These are phyloP conservation scores for Phytophthora nicotianae DNA, from an alignment of 352 stramenopile species.

Conservation along the genomic window DNA sequence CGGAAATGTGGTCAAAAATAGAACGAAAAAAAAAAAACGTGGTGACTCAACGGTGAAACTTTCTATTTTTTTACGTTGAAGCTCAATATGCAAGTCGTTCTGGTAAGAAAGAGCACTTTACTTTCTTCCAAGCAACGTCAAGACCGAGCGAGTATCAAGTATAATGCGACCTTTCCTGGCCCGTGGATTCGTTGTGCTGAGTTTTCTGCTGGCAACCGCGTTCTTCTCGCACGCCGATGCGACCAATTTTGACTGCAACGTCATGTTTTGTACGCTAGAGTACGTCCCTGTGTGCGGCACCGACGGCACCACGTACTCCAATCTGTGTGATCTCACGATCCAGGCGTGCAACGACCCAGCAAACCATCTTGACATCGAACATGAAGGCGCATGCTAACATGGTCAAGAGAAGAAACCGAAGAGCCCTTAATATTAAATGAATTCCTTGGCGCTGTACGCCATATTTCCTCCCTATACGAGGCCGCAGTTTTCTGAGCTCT, in stretches of 20 bases:
- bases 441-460: constrained; percentile 2
- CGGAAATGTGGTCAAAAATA: background rate
- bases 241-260: constrained; percentile 12
- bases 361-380: constrained; percentile 1
- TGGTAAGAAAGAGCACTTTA: background rate
- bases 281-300: constrained; percentile 26
- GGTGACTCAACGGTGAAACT: too few relatives aligned
- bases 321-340: constrained; percentile 13
- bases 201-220: constrained; percentile 1
- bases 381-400: constrained; percentile 8
- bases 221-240: background rate
- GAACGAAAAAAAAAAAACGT: too few relatives aligned
- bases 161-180: background rate
- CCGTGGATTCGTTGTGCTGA: background rate
- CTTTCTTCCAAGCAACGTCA: background rate
- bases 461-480: background rate
- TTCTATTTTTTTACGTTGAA: too few relatives aligned
- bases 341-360: constrained; percentile 6
- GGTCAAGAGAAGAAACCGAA: background rate
- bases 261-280: constrained; percentile 12
- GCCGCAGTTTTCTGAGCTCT: background rate
- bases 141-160: background rate
- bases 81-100: too few relatives aligned
- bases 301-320: constrained; percentile 18
- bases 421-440: constrained; percentile 26